Base-by-base conservation (phyloP, 108 stramenopile genomes). In the Nannochloropsis gaditana region DNA sequence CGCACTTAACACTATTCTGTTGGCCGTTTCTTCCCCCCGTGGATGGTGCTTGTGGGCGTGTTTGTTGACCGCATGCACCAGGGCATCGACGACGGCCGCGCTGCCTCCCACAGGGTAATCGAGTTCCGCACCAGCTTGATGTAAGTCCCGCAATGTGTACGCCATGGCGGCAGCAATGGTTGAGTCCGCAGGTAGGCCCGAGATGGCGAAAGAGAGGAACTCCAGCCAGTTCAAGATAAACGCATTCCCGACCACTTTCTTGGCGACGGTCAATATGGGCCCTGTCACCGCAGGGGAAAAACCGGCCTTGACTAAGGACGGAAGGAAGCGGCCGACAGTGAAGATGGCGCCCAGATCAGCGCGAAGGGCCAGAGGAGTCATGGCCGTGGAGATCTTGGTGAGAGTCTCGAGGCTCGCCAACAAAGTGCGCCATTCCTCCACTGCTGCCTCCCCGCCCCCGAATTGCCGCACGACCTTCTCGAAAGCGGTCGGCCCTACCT, bases 131-230 rank as follows among this genome's bases (percentile, higher is more conserved):
- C 89, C 93, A 9, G 89, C 90, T 73, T 15, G 8, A n/a, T 95
- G 95, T 90, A 95, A 94, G 84, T 97, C 96, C 44, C 93, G 94
- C 11, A 97, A 85, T 93, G 96, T 97, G 91, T 95, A 96, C 17
- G 95, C 94, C 95, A 95, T 97, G 9, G 96, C 95, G 2, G 95
- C 95, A 86, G 94, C 94, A 86, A 95, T 93, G 21, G 96, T 95
- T 9, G 93, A 94, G 79, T 89, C 89, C 2, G 94, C 93, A 21
- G 94, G 93, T 21, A 95, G 89, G 43, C 95, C 95, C 17, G 91
- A 91, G 45, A 96, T 89, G 81, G 94, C 93, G 88, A 96, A 96
- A 79, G 94, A 94, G 17, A 96, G 84, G 50, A 95, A 82, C 88
- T 96, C 95, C 8, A 96, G 85, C 94, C 94, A 96, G 83, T 94